Conservation (phyloP, 805 yeast species). For the Lachancea lanzarotensis region DNA sequence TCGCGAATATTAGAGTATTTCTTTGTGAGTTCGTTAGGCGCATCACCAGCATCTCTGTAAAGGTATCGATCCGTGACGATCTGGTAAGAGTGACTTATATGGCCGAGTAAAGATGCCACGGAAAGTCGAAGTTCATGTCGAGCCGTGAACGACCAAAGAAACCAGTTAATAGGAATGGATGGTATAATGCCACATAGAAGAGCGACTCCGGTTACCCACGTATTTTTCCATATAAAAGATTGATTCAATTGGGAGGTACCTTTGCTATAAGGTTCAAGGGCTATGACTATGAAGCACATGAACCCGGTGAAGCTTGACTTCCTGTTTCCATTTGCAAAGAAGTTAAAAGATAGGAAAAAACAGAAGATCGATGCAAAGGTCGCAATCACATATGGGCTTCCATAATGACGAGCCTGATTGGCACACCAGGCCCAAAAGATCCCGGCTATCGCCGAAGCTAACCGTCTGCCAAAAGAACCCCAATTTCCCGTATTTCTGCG, state of each 20-base stretch:
- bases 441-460: conserved; percentile 35
- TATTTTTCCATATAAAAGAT: conserved; percentile 30
- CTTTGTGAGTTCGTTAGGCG: conserved; percentile 40
- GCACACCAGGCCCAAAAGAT: conserved; percentile 46
- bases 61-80: conserved; percentile 42
- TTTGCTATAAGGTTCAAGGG: conserved; percentile 30
- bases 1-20: conserved; percentile 42
- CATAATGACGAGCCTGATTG: conserved; percentile 34
- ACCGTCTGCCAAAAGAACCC: conserved; percentile 29
- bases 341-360: conserved; percentile 31
- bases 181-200: conserved; percentile 35
- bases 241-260: conserved; percentile 14
- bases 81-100: conserved; percentile 42
- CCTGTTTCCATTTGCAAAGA: conserved; percentile 35
- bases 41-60: conserved; percentile 42
- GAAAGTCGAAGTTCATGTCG: conserved; percentile 37
- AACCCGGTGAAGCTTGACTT: conserved; percentile 39
- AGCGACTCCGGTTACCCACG: conserved; percentile 38
- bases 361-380: conserved; percentile 36
- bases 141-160: conserved; percentile 44
- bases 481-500: conserved; percentile 38
- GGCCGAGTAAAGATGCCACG: conserved; percentile 35
- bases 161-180: conserved; percentile 38
- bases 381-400: conserved; percentile 36
- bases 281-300: conserved; percentile 36